phyloP scores from a whole-genome alignment of 768 basidiomycete species.

The Trametes gibbosa region DNA sequence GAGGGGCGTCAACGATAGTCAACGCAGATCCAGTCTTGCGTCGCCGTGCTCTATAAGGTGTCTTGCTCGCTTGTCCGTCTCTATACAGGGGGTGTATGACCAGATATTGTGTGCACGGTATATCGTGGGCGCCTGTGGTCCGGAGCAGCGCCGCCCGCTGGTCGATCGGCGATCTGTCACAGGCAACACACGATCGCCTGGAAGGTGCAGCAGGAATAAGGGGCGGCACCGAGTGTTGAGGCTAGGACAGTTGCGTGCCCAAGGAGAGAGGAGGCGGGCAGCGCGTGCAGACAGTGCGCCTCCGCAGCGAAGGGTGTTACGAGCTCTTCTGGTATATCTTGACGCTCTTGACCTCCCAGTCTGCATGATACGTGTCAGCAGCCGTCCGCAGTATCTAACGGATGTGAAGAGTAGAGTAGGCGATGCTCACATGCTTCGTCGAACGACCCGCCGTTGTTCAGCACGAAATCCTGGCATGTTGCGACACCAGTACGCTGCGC shows the following conservation, averaged over 20 bases:
- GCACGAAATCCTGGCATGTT: constrained; percentile 78
- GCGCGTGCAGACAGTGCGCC: background rate
- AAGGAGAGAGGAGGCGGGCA: background rate
- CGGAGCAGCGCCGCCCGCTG: too few species aligned
- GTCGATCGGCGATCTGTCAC: background rate
- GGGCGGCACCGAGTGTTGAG: too few species aligned
- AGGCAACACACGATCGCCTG: background rate
- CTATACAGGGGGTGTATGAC: too few species aligned
- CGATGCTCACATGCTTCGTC: constrained; percentile 69
- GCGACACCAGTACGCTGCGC: constrained; percentile 78
- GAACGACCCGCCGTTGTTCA: constrained; percentile 67
- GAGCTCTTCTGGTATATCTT: constrained; percentile 60
- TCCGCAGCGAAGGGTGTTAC: background rate
- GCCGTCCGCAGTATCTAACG: background rate
- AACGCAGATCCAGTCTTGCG: background rate
- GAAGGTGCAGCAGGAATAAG: background rate
- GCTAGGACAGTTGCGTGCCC: too few species aligned
- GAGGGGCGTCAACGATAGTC: background rate
- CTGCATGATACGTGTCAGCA: constrained; percentile 35
- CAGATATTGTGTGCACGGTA: too few species aligned
- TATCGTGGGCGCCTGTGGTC: background rate
- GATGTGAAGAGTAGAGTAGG: background rate
- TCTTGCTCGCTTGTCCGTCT: too few species aligned
- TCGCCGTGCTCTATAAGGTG: background rate
- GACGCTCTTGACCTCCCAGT: constrained; percentile 80